Evolutionary conservation across 805 yeast genomes (phyloP).

Genomic region (Wickerhamiella brachini): DNA sequence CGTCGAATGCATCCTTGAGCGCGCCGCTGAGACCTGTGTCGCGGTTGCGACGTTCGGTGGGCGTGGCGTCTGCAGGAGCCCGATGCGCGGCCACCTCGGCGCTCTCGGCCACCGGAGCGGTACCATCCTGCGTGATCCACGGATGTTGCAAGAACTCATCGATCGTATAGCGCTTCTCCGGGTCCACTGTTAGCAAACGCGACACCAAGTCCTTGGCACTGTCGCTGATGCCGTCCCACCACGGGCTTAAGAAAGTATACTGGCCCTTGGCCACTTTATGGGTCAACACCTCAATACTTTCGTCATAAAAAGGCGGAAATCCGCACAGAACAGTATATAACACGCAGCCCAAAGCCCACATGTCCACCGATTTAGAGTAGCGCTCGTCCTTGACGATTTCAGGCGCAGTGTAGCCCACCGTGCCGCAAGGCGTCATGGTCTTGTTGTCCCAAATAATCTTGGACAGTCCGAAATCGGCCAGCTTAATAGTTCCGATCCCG

Average conservation of each 20-base stretch:
- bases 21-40: conserved; percentile 61
- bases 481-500: conserved; percentile 73
- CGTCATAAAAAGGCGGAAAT: conserved; percentile 94
- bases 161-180: conserved; percentile 51
- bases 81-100: conserved; percentile 6
- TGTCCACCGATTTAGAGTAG: conserved; percentile 87
- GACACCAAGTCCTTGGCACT: conserved; percentile 61
- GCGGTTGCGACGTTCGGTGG: conserved; percentile 15
- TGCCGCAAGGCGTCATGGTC: conserved; percentile 96
- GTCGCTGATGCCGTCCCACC: conserved; percentile 76
- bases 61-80: conserved; percentile 7
- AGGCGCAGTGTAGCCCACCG: conserved; percentile 97
- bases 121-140: conserved; percentile 38
- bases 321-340: conserved; percentile 88
- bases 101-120: conserved; percentile 14
- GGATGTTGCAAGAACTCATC: conserved; percentile 64
- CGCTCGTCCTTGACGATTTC: conserved; percentile 90
- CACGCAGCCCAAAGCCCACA: conserved; percentile 99
- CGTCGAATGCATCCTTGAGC: conserved; percentile 74
- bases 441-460: conserved; percentile 79
- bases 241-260: conserved; percentile 60
- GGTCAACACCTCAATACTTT: conserved; percentile 56
- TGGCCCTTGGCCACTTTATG: conserved; percentile 71
- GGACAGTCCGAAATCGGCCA: conserved; percentile 92
- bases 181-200: conserved; percentile 57